Conservation (phyloP, 225 moss, liverwort and hornwort species). For the Polytrichum formosum region DNA sequence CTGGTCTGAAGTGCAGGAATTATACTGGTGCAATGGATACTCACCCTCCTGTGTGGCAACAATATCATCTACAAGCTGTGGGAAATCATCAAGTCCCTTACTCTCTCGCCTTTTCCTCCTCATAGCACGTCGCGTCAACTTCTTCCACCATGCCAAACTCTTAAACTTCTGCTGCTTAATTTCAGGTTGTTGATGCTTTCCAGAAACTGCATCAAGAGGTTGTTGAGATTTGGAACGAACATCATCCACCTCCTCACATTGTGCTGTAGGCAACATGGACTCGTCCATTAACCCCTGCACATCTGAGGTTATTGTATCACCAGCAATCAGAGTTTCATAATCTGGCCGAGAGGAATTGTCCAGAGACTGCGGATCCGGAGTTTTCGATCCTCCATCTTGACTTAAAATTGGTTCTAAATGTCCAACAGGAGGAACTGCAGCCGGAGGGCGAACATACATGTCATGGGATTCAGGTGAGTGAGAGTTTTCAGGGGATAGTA, state of each 20-base stretch:
- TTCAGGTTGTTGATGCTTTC: background rate
- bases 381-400: background rate
- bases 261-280: background rate
- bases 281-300: background rate
- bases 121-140: background rate
- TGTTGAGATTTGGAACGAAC: background rate
- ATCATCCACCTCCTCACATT: background rate
- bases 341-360: background rate
- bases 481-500: slow-evolving; percentile 1
- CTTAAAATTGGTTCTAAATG: slow-evolving; percentile 5
- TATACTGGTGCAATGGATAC: background rate
- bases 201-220: background rate
- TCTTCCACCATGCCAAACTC: background rate
- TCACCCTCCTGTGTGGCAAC: background rate
- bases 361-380: background rate
- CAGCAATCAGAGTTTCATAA: background rate
- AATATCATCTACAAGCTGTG: background rate
- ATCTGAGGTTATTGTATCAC: background rate
- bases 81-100: background rate
- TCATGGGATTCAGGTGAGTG: background rate
- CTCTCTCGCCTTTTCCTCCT: background rate
- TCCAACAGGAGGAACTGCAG: background rate
- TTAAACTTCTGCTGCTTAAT: background rate
- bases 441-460: background rate
- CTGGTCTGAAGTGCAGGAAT: background rate